Base-by-base conservation (phyloP, 805 yeast genomes). In the Starmerella floricola region DNA sequence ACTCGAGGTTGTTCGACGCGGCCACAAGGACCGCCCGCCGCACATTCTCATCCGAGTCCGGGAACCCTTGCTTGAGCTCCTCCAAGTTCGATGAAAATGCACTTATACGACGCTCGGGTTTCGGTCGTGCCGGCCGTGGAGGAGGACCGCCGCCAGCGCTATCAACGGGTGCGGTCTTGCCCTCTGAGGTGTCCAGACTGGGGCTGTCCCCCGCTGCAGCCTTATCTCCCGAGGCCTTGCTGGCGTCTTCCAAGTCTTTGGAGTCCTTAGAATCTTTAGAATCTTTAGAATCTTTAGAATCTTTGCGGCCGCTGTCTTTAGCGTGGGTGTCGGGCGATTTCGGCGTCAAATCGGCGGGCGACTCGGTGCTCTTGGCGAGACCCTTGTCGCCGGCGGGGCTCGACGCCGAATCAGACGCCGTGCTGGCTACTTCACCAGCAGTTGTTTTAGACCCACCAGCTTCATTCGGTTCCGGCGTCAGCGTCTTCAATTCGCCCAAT, bases 1-100 rank as follows among this genome's bases (percentile, higher is more conserved):
- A 78, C 53, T 85, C 95, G 34, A 84, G 59, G 36, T 72, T 67
- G 23, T 94, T 95, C 36, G 71, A 74, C 16, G 94, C 76, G 2
- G 97, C 97, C 57, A 91, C 82, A 43, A 87, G 66, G 1, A 84
- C 78, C 23, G 94, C 86, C 41, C 77, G 74, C 48, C 84, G 68
- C 53, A 77, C 73, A 47, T 76, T 73, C 24, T 72, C 80, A 32
- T 85, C 94, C 19, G 76, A 62, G 15, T 67, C 64, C 1, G 98
- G 97, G 60, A 88, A 88, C 0, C 96, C 96, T 18, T 84, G 94
- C 52, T 70, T 68, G 48, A 88, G 67, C 32, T 83, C 78, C 38
- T 70, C 65, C 47, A 69, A 63, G 28, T 78, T 69, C 51, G 68
- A 66, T 23, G 72, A 63, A 31, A 67, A 64, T 18, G 84, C 80